Base-by-base conservation (phyloP, 352 stramenopile species). In the Pythium grandisporangium region DNA sequence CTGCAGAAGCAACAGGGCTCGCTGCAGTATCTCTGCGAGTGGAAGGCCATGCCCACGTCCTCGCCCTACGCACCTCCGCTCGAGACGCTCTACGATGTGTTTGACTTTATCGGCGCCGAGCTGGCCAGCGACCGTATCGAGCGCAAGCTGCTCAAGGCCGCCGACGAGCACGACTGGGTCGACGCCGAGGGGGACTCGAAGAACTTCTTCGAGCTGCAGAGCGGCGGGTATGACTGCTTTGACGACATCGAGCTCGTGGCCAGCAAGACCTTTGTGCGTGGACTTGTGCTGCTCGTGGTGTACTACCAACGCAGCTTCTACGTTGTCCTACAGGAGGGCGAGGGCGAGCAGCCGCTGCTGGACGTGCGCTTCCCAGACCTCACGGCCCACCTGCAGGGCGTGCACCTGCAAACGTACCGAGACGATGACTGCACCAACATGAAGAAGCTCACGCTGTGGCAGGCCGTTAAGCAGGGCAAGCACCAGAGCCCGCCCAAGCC, bases 201-300 rank as follows among this genome's bases (percentile, higher is more conserved):
- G 35, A 86, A 90, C 26, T 98, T 97, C 60, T 98, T 98, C 50
- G 91, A 98, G 61, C 55, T 98, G n/a, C 66, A 94, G 39, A 89
- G 73, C 30, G 72, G 81, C 23, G 78, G 76, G n/a, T 89, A 86
- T 40, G 70, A 90, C 26, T 88, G 78, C 51, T 90, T 91, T 41
- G 80, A 90, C 46, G 80, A 70, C 23, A 60, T 94, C 12, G 81
- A 94, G 36, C 58, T 92, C 24, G 74, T 88, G n/a, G 81, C 79
- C 13, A 90, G 71, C 66, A 92, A 92, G 52, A 94, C 76, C 2
- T 94, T 89, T 48, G 75, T 91, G 19, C 74, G 76, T 42, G 78
- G 81, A 0, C 67, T 93, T 33, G 65, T 93, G 38, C 61, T 92
- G 22, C 48, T 90, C 10, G 70, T 90, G 13, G 85, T 92, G 25